Evolutionary conservation across 2,329 filamentous ascomycete species (phyloP).

Genomic region (Biscogniauxia mediterranea): DNA sequence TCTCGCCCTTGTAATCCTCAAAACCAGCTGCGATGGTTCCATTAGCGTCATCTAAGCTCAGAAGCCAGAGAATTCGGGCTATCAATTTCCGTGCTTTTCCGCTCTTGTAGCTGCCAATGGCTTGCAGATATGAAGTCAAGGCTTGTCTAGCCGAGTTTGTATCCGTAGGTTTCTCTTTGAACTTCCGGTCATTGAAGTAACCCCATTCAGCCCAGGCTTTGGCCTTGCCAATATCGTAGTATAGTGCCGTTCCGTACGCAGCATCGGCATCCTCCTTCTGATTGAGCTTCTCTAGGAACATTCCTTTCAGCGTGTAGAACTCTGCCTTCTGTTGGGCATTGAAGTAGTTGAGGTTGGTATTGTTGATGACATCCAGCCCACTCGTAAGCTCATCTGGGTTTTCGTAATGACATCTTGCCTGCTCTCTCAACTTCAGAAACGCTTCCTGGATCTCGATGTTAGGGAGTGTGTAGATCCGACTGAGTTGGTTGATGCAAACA

Average conservation of each 20-base stretch:
- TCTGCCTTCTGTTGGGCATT: constrained; percentile 94
- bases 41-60: constrained; percentile 88
- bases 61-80: constrained; percentile 88
- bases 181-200: constrained; percentile 94
- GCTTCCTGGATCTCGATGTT: constrained; percentile 99
- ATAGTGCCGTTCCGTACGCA: constrained; percentile 91
- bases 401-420: constrained; percentile 98
- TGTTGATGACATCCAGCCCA: constrained; percentile 97
- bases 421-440: constrained; percentile 96
- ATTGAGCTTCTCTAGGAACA: constrained; percentile 94
- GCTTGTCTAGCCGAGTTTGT: constrained; percentile 85
- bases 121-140: constrained; percentile 93
- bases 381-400: constrained; percentile 89
- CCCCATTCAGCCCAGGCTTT: constrained; percentile 99
- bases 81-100: constrained; percentile 93
- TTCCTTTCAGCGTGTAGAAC: constrained; percentile 98
- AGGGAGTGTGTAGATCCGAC: constrained; percentile 95
- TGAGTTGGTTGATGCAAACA: constrained; percentile 95
- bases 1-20: constrained; percentile 95
- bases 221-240: constrained; percentile 90
- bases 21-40: constrained; percentile 83
- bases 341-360: constrained; percentile 98
- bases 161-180: constrained; percentile 85
- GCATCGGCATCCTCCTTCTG: constrained; percentile 90
- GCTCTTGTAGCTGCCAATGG: constrained; percentile 94